Percentiles rank a stretch among this genome's conserved stretches.
These are phyloP conservation scores for Ustulina deusta DNA, from an alignment of 2,329 filamentous ascomycete species.

Conservation along the genomic window DNA sequence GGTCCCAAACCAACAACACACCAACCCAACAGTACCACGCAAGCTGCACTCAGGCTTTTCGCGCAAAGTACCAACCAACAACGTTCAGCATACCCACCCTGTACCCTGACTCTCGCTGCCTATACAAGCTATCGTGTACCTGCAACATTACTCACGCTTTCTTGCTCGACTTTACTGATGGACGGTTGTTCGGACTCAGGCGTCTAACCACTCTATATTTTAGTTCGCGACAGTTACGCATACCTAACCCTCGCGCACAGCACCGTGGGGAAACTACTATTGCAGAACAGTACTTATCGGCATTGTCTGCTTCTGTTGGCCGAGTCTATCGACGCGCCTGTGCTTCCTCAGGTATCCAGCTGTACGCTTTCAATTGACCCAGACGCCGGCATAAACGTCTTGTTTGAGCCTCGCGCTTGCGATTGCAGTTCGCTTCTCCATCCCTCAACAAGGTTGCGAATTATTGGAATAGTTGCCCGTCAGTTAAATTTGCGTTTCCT, in stretches of 20 bases:
- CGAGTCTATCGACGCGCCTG: slow-evolving; percentile 27
- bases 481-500: slow-evolving; percentile 14
- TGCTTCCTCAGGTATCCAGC: slow-evolving; percentile 14
- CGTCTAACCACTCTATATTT: slow-evolving; percentile 33
- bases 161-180: slow-evolving; percentile 22
- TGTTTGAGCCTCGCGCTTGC: slow-evolving; percentile 20
- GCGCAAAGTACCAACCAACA: slow-evolving; percentile 39
- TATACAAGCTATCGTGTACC: slow-evolving; percentile 39
- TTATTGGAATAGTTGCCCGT: slow-evolving; percentile 26
- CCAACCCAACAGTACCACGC: slow-evolving; percentile 34
- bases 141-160: slow-evolving; percentile 30
- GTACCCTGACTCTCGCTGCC: slow-evolving; percentile 34
- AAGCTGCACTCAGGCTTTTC: slow-evolving; percentile 30
- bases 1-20: slow-evolving; percentile 28
- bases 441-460: slow-evolving; percentile 2
- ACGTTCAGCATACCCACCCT: slow-evolving; percentile 33
- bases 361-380: slow-evolving; percentile 16
- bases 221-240: slow-evolving; percentile 34
- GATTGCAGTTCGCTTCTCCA: not conserved
- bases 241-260: slow-evolving; percentile 7
- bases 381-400: not conserved
- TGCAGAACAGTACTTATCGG: slow-evolving; percentile 1
- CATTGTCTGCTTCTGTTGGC: slow-evolving; percentile 14
- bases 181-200: slow-evolving; percentile 22
- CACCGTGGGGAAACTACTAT: slow-evolving; percentile 26